Conservation (phyloP, 2,329 filamentous ascomycete species). For the Talaromyces sp. region DNA sequence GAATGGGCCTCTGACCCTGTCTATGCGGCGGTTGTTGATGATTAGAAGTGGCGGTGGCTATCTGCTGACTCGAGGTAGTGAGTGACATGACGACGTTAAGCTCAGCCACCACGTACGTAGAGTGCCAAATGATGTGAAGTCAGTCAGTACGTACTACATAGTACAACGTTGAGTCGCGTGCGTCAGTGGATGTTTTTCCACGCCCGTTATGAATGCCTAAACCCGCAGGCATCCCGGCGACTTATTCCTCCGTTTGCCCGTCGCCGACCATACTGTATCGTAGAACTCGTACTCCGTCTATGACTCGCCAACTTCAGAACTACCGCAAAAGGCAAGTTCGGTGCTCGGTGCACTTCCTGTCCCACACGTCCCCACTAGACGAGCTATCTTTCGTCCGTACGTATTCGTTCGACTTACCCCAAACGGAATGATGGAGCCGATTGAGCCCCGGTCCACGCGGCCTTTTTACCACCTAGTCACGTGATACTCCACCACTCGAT, state of each 20-base stretch:
- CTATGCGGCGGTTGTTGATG: neutral
- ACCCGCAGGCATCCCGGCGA: neutral
- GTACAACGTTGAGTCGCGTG: too few relatives aligned
- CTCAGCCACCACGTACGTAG: neutral
- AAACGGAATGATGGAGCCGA: neutral
- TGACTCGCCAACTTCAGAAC: neutral
- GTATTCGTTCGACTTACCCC: conserved; percentile 1
- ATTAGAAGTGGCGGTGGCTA: neutral
- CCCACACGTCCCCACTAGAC: neutral
- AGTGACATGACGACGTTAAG: neutral
- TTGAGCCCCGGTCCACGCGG: neutral
- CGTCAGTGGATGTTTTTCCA: too few relatives aligned
- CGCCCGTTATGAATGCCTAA: neutral
- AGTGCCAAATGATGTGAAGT: neutral
- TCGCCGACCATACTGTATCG: neutral
- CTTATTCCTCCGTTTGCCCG: neutral
- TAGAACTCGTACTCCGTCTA: neutral
- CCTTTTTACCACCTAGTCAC: neutral
- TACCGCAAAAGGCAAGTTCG: neutral
- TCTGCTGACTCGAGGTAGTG: neutral
- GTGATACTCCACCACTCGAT: neutral
- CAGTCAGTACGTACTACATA: too few relatives aligned
- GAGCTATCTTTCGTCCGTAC: neutral
- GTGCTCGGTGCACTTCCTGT: neutral
- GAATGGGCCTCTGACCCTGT: neutral